Evolutionary conservation across 1,139 yeast genomes (phyloP), one percentile per base, ranked within the genome.

Genomic region (Protomyces inundatus): DNA sequence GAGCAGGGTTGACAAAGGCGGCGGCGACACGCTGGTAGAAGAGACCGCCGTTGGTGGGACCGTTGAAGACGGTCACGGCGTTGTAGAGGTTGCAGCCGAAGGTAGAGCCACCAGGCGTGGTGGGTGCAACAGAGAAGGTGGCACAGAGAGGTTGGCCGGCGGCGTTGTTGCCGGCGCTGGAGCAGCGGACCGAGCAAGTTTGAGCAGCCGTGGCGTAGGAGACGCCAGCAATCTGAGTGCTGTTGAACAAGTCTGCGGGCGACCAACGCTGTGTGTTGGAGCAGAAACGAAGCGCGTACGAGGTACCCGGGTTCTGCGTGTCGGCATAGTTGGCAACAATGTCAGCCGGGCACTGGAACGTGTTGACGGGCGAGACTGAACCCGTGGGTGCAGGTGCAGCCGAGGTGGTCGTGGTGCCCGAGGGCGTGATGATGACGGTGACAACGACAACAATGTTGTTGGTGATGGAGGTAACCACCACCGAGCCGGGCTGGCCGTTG

Each of bases 21-120:
- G 62, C 55, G 5, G 62, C 51, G 16, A 40, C 56, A 37, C 62
- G 39, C 45, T 58, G 62, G 53, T 51, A 58, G 52, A 58, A 58
- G 51, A 58, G 62, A 16, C 62, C 62, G 36, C 62, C 62, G 36
- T 58, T 58, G 34, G 62, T 58, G 6, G 62, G 62, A n/a, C 62
- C 62, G 48, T 51, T 58, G 56, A 58, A 58, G 55, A 58, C 62
- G 35, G 51, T 58, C 6, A 56, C 54, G 12, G 62, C 62, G 48
- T 58, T 58, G 62, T 58, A 58, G 35, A 58, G 52, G 53, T 58
- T 58, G 53, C 62, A 58, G 45, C 48, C 48, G 48, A 58, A 58
- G 36, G 55, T 58, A 23, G 45, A n/a, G 10, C 62, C 62, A 12
- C 62, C 62, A 6, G 54, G 56, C 4, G 62, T 58, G 12, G 62